Evolutionary conservation across 2,329 filamentous ascomycete species (phyloP).

Genomic region (Leptodontidium sp.): DNA sequence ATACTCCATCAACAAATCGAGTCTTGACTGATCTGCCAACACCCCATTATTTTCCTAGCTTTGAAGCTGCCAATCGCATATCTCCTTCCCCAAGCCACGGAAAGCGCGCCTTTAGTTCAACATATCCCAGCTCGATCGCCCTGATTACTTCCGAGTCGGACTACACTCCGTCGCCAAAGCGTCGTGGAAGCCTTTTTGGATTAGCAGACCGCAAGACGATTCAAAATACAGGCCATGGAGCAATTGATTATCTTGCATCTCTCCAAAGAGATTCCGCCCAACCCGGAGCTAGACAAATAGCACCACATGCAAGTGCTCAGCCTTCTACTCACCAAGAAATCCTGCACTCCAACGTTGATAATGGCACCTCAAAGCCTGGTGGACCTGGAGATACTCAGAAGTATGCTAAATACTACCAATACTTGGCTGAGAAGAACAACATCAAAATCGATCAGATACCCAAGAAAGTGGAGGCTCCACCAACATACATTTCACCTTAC

Average conservation of each 20-base stretch:
- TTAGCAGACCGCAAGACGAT: background rate
- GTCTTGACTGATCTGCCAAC: background rate
- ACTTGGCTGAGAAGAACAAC: background rate
- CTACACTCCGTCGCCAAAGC: slow-evolving; percentile 1
- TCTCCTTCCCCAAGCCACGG: background rate
- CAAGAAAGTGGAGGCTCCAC: background rate
- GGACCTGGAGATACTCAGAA: background rate
- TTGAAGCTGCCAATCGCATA: background rate
- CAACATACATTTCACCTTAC: background rate
- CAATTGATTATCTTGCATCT: background rate
- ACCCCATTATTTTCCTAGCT: background rate
- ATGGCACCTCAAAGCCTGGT: background rate
- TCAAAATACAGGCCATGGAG: background rate
- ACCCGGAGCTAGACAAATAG: background rate
- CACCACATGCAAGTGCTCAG: background rate
- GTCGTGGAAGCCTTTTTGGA: background rate
- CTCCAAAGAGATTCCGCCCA: no score
- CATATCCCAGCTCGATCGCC: background rate
- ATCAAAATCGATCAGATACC: background rate
- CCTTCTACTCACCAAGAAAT: background rate
- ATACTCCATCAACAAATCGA: background rate
- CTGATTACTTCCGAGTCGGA: background rate
- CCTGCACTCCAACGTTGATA: background rate
- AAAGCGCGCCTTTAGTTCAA: slow-evolving; percentile 1
- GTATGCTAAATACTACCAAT: slow-evolving; percentile 1